A percentile compares a stretch with the other conserved stretches of the same genome.
phyloP scores from a whole-genome alignment of 805 yeast species.

The Metschnikowia gruessii region DNA sequence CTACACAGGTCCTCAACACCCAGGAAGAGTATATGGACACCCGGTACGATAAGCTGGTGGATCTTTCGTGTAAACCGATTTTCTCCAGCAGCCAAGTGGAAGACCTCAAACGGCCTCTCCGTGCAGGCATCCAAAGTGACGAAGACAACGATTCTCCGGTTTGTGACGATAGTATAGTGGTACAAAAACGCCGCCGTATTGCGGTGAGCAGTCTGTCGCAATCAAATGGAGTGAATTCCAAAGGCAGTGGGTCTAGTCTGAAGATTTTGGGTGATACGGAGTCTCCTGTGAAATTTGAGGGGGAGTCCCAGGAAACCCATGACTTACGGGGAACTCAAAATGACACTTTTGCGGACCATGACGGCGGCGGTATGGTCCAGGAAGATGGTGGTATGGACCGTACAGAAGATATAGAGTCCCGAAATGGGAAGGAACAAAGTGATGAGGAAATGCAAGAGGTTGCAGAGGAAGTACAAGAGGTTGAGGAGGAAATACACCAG shows the following conservation, averaged over 20 bases:
- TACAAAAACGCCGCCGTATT: conserved; percentile 18
- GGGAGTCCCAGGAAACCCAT: neutral
- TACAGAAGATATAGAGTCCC: no score
- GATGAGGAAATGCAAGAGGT: neutral
- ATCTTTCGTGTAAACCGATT: conserved; percentile 16
- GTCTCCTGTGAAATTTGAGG: neutral
- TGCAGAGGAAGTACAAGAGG: no score
- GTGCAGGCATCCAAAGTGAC: conserved; percentile 3
- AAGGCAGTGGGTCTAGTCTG: neutral
- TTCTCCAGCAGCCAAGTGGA: conserved; percentile 23
- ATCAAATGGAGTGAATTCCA: neutral
- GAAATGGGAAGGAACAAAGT: neutral
- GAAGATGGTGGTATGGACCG: no score
- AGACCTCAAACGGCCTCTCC: conserved; percentile 3
- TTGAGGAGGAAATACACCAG: no score
- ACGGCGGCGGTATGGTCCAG: no score
- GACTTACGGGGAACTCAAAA: no score
- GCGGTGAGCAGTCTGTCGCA: conserved; percentile 7
- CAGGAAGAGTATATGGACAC: conserved; percentile 23
- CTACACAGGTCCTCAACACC: conserved; percentile 36
- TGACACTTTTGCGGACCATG: no score
- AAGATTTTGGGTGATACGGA: neutral
- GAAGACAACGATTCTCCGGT: conserved; percentile 5
- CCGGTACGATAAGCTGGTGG: conserved; percentile 8
- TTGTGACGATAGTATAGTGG: conserved; percentile 30